Base-by-base conservation (phyloP, 2,329 filamentous ascomycete genomes). In the Trichophyton mentagrophytes region DNA sequence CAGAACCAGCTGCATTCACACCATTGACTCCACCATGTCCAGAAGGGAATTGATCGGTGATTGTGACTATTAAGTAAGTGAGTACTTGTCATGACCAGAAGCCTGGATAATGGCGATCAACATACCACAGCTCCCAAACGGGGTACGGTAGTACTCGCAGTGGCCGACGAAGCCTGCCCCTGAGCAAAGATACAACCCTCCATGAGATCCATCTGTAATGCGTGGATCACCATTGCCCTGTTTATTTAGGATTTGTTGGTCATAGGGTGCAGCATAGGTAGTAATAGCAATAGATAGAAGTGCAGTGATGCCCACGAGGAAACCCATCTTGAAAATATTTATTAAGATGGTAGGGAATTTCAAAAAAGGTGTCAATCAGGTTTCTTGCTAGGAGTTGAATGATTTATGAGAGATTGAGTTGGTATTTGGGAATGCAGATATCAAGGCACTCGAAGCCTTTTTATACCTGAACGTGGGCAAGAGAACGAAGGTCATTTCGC, bases 71-170 rank as follows among this genome's bases (percentile, higher is more conserved):
- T 30, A 20, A 27, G 15, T 58, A 36, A 22, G 20, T 58, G 15
- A 44, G 44, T 6, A 44, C 3, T 15, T 7, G 1, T 13, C 33
- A 36, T 2, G 38, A 8, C n/a, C 22, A n/a, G 15, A 30, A 13
- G 5, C 30, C 7, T 3, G 56, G 36, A 11, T 7, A 46, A 44
- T 7, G 17, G 6, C 5, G 13, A 30, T 58, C n/a, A 25, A 42
- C 56, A 17, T 42, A 58, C 56, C 42, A 11, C 56, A 58, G 15
- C 25, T 42, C 42, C 56, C 56, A n/a, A 58, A 58, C 15, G 56
- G 20, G n/a, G 56, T 58, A n/a, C 38, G 42, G 9, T 58, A 58
- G 33, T 58, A 44, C 22, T 58, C 44, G 56, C 56, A 58, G 22
- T 58, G 56, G 22, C 56, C 56, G 17, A 58, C 56, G 27, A 58